Conservation (phyloP, 441 rosid genomes). For the Aquilaria agallochum region DNA sequence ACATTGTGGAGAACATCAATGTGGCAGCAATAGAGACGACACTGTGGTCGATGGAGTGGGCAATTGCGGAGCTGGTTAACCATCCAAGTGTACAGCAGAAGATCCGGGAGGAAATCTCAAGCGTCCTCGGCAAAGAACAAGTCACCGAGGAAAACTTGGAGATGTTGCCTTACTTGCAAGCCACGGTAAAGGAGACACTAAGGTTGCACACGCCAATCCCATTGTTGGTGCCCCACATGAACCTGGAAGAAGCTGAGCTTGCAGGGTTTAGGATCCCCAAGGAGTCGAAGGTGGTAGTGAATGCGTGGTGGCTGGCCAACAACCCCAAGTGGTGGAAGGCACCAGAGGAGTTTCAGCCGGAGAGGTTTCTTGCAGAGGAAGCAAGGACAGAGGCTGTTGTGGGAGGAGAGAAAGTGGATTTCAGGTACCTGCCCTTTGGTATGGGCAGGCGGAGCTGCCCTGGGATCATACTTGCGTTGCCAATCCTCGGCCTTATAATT, state of each 20-base stretch:
- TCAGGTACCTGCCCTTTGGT: constrained; percentile 50
- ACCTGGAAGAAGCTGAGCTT: constrained; percentile 50
- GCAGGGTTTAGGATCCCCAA: constrained; percentile 47
- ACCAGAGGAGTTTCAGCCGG: constrained; percentile 47
- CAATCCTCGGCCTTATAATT: constrained; percentile 44
- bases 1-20: constrained; percentile 61
- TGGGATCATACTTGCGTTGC: constrained; percentile 50
- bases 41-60: constrained; percentile 70
- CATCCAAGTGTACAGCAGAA: constrained; percentile 40
- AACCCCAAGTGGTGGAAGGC: constrained; percentile 52
- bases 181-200: constrained; percentile 47
- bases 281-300: constrained; percentile 56
- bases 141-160: constrained; percentile 41
- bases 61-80: constrained; percentile 54
- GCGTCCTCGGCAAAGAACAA: constrained; percentile 26
- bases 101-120: constrained; percentile 39
- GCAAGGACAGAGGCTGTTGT: constrained; percentile 29
- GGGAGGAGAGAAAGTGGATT: constrained; percentile 50
- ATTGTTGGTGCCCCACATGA: constrained; percentile 57
- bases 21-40: constrained; percentile 70
- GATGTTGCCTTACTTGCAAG: constrained; percentile 44
- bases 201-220: constrained; percentile 61
- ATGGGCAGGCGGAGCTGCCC: constrained; percentile 61
- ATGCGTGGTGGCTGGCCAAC: constrained; percentile 69
- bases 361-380: constrained; percentile 53